phyloP scores from a whole-genome alignment of 768 basidiomycete species.

The Mycena alexandri region DNA sequence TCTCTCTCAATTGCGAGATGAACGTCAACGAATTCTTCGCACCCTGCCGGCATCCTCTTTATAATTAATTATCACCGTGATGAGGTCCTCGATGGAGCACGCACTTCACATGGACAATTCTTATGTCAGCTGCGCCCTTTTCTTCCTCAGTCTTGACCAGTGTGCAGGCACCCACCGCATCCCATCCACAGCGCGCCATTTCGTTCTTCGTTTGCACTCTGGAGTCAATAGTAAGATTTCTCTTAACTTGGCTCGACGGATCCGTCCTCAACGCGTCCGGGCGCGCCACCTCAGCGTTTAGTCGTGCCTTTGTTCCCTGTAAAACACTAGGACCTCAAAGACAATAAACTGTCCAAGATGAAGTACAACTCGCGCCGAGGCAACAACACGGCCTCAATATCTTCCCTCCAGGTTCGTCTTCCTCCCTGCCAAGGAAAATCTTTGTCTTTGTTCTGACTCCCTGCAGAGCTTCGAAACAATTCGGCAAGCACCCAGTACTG shows the following conservation, averaged over 20 bases:
- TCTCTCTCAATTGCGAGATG: too few relatives aligned
- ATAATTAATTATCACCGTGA: too few relatives aligned
- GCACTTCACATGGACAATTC: background rate
- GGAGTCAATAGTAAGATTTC: conserved; percentile 14
- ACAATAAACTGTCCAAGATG: conserved; percentile 6
- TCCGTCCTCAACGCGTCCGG: conserved; percentile 12
- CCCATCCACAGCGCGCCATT: conserved; percentile 2
- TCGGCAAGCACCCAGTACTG: conserved; percentile 23
- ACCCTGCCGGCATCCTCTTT: too few relatives aligned
- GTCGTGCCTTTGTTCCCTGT: conserved; percentile 18
- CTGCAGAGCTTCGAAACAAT: conserved; percentile 33
- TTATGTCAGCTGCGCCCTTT: conserved; percentile 26
- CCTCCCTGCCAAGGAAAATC: conserved; percentile 3
- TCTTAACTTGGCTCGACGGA: background rate
- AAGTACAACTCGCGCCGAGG: conserved; percentile 18
- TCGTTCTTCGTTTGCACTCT: background rate
- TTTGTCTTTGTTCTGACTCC: background rate
- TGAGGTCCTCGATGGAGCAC: conserved; percentile 16
- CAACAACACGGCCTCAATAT: conserved; percentile 17
- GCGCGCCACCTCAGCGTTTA: conserved; percentile 13
- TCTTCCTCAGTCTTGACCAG: conserved; percentile 18
- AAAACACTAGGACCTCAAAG: conserved; percentile 8
- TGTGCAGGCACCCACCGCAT: conserved; percentile 24
- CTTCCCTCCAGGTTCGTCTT: conserved; percentile 23
- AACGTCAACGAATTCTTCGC: too few relatives aligned